Evolutionary conservation across 768 basidiomycete genomes (phyloP).

Genomic region (Polyporus arcularius): DNA sequence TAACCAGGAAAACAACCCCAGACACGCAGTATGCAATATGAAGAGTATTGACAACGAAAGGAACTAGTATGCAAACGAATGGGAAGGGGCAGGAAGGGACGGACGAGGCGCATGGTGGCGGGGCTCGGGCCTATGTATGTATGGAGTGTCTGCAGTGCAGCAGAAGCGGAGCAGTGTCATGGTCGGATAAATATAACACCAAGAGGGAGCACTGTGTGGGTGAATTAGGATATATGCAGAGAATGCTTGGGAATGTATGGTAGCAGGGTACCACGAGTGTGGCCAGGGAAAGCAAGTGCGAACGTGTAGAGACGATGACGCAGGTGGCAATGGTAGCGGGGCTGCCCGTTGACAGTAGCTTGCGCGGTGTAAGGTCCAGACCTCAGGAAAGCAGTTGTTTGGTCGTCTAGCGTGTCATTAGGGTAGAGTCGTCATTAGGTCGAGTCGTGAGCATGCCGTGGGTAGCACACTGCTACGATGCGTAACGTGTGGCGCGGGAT

Average conservation of each 20-base stretch:
- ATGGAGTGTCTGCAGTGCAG: background rate
- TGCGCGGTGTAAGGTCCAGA: background rate
- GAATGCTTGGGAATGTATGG: constrained; percentile 10
- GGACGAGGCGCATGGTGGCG: background rate
- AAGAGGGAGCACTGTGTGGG: constrained; percentile 13
- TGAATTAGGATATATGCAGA: constrained; percentile 24
- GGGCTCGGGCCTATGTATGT: background rate
- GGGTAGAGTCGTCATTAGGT: constrained; percentile 16
- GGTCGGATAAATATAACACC: constrained; percentile 2
- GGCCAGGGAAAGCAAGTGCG: background rate
- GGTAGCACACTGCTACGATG: background rate
- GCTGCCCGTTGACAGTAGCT: background rate
- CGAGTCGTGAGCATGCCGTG: constrained; percentile 10
- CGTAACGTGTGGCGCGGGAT: background rate
- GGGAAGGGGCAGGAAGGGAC: constrained; percentile 6
- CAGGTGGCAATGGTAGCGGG: background rate
- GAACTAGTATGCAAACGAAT: constrained; percentile 10
- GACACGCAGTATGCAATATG: background rate
- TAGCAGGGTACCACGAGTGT: constrained; percentile 4
- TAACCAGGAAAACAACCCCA: background rate
- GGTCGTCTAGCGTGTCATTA: constrained; percentile 15
- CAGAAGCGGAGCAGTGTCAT: background rate
- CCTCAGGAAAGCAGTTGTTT: constrained; percentile 1
- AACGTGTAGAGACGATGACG: background rate
- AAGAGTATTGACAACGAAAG: background rate